Evolutionary conservation across 2,329 filamentous ascomycete species (phyloP), one percentile per base, ranked within the genome.

Genomic region (Ustulina deusta): DNA sequence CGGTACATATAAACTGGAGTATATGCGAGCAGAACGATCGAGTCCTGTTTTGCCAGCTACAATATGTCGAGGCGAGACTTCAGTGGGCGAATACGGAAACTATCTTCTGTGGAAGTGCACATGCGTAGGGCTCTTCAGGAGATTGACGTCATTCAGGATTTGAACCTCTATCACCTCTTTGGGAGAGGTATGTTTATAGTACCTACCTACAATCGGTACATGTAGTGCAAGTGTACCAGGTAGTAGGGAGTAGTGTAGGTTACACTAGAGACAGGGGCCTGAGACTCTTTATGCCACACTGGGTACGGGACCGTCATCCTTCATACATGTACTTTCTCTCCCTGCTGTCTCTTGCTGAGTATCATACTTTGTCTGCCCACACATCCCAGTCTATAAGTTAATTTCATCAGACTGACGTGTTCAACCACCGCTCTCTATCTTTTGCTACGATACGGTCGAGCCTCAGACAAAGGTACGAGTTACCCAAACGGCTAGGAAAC

Each of bases 101-200:
- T 7, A 29, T 25, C 20, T 6, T 3, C 22, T 38, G 61, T 59
- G 48, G n/a, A 46, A 32, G 40, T 46, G 42, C 40, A 22, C n/a
- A 25, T 40, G 17, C 32, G 20, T 38, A 49, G 29, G 15, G 11
- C 22, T 42, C 25, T 34, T 59, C 22, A 51, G n/a, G 42, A 60
- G 25, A 59, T 36, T 67, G 65, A 68, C 65, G 65, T 68, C 65
- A 68, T 56, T 57, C 27, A 34, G 25, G 17, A 15, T 29, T 42
- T 10, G 40, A 60, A 10, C 27, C 10, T 25, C 44, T 22, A 58
- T 29, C 15, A 36, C 40, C 22, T 36, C 32, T 58, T 27, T 27
- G 4, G 13, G 46, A 25, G 27, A n/a, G 20, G 40, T 22, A 20
- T 22, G 17, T 29, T 32, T 29, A 51, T 27, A 20, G 34, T 36